These are phyloP conservation scores for Globisporangium abappressorium DNA, from an alignment of 352 stramenopile species.

Conservation along the genomic window DNA sequence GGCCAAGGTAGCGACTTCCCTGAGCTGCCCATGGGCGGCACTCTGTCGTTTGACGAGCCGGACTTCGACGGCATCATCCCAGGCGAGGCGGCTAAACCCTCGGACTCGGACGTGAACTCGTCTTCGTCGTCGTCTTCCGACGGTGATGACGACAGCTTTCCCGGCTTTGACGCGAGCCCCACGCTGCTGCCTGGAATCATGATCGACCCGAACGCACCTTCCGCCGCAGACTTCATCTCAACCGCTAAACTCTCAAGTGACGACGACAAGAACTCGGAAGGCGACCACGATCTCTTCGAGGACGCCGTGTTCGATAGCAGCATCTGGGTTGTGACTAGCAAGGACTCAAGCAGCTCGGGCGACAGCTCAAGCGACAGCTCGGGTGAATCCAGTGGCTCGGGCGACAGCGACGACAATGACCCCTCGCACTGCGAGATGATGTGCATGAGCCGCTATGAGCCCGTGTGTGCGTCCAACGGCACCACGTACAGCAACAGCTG, in stretches of 20 bases:
- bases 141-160: not conserved
- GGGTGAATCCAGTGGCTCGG: not conserved
- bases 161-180: not conserved
- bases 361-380: not conserved
- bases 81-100: not conserved
- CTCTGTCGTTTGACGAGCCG: not conserved
- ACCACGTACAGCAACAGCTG: conserved; percentile 19
- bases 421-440: not conserved
- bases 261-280: not conserved
- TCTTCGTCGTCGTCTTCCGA: not conserved
- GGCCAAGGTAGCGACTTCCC: not conserved
- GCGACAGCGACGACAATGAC: not conserved
- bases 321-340: not conserved
- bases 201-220: conserved; percentile 7
- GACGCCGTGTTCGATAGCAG: not conserved
- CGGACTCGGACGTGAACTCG: not conserved
- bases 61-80: not conserved
- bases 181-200: not conserved
- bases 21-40: not conserved
- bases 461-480: conserved; percentile 22
- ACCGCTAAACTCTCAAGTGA: not conserved
- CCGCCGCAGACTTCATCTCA: not conserved
- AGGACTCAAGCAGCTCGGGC: not conserved
- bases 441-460: conserved; percentile 13
- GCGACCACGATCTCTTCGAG: not conserved